Base-by-base conservation (phyloP, 768 basidiomycete genomes). In the Panaeolus papilionaceus region DNA sequence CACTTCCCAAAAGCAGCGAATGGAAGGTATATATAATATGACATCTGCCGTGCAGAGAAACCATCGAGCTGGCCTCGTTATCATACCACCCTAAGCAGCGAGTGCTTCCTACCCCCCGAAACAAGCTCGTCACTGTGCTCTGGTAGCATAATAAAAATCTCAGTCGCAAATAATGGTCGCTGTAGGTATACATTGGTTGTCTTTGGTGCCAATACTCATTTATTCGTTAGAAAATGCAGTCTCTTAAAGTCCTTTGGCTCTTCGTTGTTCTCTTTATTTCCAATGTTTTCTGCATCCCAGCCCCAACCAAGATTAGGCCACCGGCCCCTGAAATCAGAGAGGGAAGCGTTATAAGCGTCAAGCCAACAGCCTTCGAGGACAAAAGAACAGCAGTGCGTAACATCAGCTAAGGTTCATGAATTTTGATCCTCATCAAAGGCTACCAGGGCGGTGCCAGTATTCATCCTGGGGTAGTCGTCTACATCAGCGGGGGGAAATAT, bases 391-490 rank as follows among this genome's bases (percentile, higher is more conserved):
- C 10, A 64, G 51, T 37, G 20, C 28, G 54, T 58, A 33, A 16
- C n/a, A 12, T 4, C 20, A 16, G 16, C 20, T 12, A 33, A 33
- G 28, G 11, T 28, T 37, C 8, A 23, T 26, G 26, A 51, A 10
- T 12, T 16, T 44, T 16, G 39, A 14, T 37, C 33, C 5, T 20
- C 16, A 45, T 54, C n/a, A 42, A 45, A 45, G 33, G 40, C 47
- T 12, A 38, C 14, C 40, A 66, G 61, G 71, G 70, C 20, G 67
- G 68, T 16, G 69, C 71, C 64, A 68, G 61, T 18, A 74, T 75
- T n/a, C 74, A 75, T 42, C 74, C 74, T 16, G 74, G 71, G 3
- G 72, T 75, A 28, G 71, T 75, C 14, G 39, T 73, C 71, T 10
- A 62, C 65, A 44, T 64, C 65, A 18, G 62, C 68, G 9, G 71